Base-by-base conservation (phyloP, 495 filamentous ascomycete species). In the Copromyces sp. region DNA sequence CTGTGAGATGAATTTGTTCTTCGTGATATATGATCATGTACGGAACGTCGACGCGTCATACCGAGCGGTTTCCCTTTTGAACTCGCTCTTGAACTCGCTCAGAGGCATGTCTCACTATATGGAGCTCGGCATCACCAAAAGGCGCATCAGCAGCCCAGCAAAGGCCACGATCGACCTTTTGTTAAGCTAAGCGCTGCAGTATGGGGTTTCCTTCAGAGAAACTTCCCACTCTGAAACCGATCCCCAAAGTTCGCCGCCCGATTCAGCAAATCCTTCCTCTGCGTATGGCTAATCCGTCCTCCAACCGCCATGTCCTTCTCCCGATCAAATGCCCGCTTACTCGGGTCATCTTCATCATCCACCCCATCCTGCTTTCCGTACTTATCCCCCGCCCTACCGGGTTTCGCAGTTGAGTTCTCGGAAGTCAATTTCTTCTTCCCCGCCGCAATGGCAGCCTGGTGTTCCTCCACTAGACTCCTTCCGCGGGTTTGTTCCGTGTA, bases 301-400 rank as follows among this genome's bases (percentile, higher is more conserved):
- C 90, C 90, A 11, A 90, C 84, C 68, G 87, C 91, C 86, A 99
- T 95, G 81, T 99, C 95, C 85, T 98, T 99, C 82, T 99, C 94
- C 65, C 88, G 85, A 82, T 98, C 94, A 84, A 98, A 99, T 9
- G 89, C 90, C 73, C 95, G 85, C 80, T 89, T 89, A 77, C 92
- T 96, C 32, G 95, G 95, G 80, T 99, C 94, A 83, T 99, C 95
- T 39, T 95, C 93, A 70, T 92, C 87, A 75, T 91, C 87, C 35
- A 87, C 84, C 32, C 73, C 92, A 86, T 74, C 89, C 87, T 35
- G 84, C 83, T 12, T 78, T 11, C 65, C 75, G 1, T 35, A 41
- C 16, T 68, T 70, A 11, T 69, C 65, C 12, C 69, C 29, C n/a
- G 74, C 69, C 9, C 71, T 75, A 37, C 74, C 44, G 9, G 73